Evolutionary conservation across 2,329 filamentous ascomycete genomes (phyloP), one percentile per base, ranked within the genome.

Genomic region (Periconia sp.): DNA sequence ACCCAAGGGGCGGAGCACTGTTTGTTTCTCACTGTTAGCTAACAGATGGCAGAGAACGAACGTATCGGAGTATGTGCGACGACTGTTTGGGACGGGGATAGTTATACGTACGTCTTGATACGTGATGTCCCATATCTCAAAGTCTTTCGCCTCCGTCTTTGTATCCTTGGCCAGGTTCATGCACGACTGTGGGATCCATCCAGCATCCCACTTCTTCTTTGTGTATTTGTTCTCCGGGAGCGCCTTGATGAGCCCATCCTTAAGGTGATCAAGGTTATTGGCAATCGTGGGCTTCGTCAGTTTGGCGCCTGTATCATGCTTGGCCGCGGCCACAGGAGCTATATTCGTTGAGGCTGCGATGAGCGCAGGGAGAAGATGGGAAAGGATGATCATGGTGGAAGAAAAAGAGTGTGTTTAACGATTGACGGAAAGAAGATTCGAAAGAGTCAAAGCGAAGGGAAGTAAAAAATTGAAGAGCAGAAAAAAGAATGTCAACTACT

Each of bases 1-100:
- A 54, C 47, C 46, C 52, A 54, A 14, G 47, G 31, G 27, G 45
- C 42, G 42, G 31, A 33, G 43, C 52, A 54, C 52, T 54, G 18
- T 20, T 27, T 37, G n/a, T 13, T 6, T 11, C 19, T 49, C 40
- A 49, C 27, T 43, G n/a, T 3, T n/a, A 37, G n/a, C n/a, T n/a
- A n/a, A 6, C 8, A 19, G n/a, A 23, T 15, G 15, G 6, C 10
- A 49, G 9, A 15, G 23, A 9, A 19, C n/a, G 7, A 3, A 27
- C 6, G 2, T 27, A 5, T 27, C 8, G 23, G 23, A 27, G 5
- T 27, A 27, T 27, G 23, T 8, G 23, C 8, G 23, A 27, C 3
- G 3, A 8, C 8, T 27, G 8, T 27, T 27, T 8, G 23, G 3
- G 23, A 27, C 3, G 23, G 23, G 23, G 23, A 27, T 27, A 27